Conservation (phyloP, 306 rosid species). For the Pachyrhizus erosus region DNA sequence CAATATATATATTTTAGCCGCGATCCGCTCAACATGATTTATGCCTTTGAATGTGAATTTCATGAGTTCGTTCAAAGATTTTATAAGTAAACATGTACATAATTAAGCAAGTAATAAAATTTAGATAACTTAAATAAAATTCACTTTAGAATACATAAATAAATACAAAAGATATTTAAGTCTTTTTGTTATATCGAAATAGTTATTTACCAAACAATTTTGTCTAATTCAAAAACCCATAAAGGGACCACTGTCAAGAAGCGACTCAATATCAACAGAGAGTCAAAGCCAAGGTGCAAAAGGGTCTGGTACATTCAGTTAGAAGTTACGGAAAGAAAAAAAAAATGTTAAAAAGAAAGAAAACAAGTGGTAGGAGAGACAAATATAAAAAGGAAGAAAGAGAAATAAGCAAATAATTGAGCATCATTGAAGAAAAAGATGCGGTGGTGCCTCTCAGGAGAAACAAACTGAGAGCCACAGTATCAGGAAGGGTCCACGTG, state of each 20-base stretch:
- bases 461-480: slow-evolving; percentile 39
- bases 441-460: not conserved
- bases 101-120: too few relatives aligned
- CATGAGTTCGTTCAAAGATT: too few relatives aligned
- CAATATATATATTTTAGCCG: too few relatives aligned
- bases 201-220: not conserved
- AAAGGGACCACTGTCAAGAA: too few relatives aligned
- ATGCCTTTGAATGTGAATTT: too few relatives aligned
- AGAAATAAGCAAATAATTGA: not conserved
- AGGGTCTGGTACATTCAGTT: not conserved
- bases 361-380: slow-evolving; percentile 19
- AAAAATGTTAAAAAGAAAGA: not conserved
- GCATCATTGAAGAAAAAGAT: slow-evolving; percentile 2
- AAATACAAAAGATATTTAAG: too few relatives aligned
- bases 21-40: too few relatives aligned
- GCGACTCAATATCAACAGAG: not conserved
- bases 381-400: not conserved
- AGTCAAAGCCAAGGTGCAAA: too few relatives aligned
- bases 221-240: not conserved
- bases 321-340: not conserved
- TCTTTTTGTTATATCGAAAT: too few relatives aligned
- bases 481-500: slow-evolving; percentile 46
- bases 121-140: too few relatives aligned
- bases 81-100: too few relatives aligned
- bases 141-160: too few relatives aligned